A percentile compares a stretch with the other conserved stretches of the same genome.
Conservation (phyloP, 1,139 yeast species). For the Scheffersomyces lignicola region DNA sequence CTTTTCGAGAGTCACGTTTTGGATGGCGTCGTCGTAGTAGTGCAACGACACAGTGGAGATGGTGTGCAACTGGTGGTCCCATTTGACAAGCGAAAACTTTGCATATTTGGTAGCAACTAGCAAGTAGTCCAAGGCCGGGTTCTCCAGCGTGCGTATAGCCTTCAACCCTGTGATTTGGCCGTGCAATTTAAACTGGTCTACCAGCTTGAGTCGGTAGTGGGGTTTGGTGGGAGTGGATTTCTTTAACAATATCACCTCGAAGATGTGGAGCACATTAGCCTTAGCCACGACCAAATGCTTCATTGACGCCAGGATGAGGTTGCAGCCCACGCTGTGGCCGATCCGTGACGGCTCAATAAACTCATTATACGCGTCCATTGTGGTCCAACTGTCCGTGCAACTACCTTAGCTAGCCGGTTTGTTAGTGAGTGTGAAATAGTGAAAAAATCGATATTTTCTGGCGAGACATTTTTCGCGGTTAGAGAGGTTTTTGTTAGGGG, state of each 20-base stretch:
- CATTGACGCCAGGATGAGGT: constrained; percentile 52
- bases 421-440: too few relatives aligned
- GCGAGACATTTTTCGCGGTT: too few relatives aligned
- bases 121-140: constrained; percentile 56
- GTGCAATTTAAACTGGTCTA: constrained; percentile 67
- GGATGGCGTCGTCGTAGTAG: constrained; percentile 74
- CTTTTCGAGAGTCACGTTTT: constrained; percentile 49
- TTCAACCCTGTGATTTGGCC: constrained; percentile 68
- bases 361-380: constrained; percentile 88
- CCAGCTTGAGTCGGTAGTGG: constrained; percentile 47
- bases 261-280: constrained; percentile 72
- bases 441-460: too few relatives aligned
- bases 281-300: constrained; percentile 69
- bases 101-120: constrained; percentile 73
- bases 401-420: too few relatives aligned
- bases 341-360: constrained; percentile 79
- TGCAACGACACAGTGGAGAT: constrained; percentile 80
- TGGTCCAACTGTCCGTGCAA: too few relatives aligned
- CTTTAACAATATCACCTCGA: constrained; percentile 37
- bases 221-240: constrained; percentile 20
- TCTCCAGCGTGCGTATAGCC: constrained; percentile 51
- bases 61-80: constrained; percentile 56
- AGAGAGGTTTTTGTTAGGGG: too few relatives aligned
- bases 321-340: constrained; percentile 58
- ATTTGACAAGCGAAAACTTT: constrained; percentile 71